Base-by-base conservation (phyloP, 768 basidiomycete genomes). In the Thelephora ganbajun region DNA sequence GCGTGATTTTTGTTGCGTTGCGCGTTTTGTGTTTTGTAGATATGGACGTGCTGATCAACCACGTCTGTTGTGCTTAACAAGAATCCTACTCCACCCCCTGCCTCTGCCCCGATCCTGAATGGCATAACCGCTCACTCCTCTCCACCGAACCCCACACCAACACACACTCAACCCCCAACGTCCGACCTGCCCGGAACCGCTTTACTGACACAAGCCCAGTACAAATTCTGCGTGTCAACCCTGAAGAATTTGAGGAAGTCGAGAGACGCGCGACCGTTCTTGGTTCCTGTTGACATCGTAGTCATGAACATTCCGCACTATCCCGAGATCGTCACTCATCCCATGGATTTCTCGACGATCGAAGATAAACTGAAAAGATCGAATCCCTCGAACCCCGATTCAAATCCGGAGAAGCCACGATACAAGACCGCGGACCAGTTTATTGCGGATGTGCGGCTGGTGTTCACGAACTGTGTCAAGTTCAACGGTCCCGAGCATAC, bases 401-500 rank as follows among this genome's bases (percentile, higher is more conserved):
- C 70, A 22, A 85, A 82, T 57, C 65, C 69, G 3, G 63, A 68
- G 48, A 84, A 84, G 51, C 83, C 83, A n/a, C 81, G 82, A 20
- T 98, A 97, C 58, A 54, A 65, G 45, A 78, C 62, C 49, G 78
- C 80, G 3, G 82, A 88, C 46, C 86, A 93, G 56, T 91, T 98
- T 58, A 70, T 83, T 34, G 66, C 68, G 16, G 96, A 99, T 60
- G 79, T 99, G 36, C 79, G 87, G 43, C 72, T 87, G 48, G 83
- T 98, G 50, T 91, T 93, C 65, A 73, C 74, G 53, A 99, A 99
- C 58, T 87, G 86, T 49, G 63, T 79, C 37, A 80, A 79, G 2
- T 99, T 98, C 74, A 99, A 99, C 61, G 96, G 96, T 1, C 81
- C 83, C 2, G 87, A 91, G 46, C 93, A 97, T 60, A 66, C 71